A percentile compares a stretch with the other conserved stretches of the same genome.
These are phyloP conservation scores for Cyphellophora attinorum DNA, from an alignment of 2,329 filamentous ascomycete genomes.

Conservation along the genomic window DNA sequence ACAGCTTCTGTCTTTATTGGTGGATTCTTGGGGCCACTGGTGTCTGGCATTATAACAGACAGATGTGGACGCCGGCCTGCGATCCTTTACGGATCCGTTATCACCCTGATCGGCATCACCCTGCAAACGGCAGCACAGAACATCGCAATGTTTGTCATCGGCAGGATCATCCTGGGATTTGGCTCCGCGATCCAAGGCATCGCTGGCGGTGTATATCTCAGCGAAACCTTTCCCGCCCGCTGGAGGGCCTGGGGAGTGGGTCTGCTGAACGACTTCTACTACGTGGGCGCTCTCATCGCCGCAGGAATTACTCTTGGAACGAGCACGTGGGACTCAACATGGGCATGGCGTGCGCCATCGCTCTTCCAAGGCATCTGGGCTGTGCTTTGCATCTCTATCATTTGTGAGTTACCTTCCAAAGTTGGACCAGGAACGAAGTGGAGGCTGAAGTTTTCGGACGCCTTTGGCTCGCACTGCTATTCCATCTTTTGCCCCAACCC, in stretches of 20 bases:
- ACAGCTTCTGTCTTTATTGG: constrained; percentile 15
- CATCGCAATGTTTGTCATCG: constrained; percentile 47
- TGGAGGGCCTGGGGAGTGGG: constrained; percentile 9
- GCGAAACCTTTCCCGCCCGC: constrained; percentile 10
- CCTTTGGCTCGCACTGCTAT: no score
- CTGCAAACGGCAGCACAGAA: constrained; percentile 50
- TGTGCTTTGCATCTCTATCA: constrained; percentile 34
- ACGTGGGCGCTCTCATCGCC: constrained; percentile 11
- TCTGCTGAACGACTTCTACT: constrained; percentile 9
- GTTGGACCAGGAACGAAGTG: no score
- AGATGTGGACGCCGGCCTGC: constrained; percentile 19
- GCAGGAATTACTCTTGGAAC: constrained; percentile 12
- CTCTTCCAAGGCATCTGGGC: constrained; percentile 42
- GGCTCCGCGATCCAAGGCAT: constrained; percentile 50
- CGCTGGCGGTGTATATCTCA: constrained; percentile 23
- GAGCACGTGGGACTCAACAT: constrained; percentile 19
- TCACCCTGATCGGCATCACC: constrained; percentile 49
- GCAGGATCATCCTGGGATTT: constrained; percentile 49
- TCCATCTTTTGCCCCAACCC: no score
- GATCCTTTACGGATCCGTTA: constrained; percentile 25
- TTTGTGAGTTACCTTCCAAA: no score
- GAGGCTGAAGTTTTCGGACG: no score
- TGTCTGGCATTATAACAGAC: constrained; percentile 18
- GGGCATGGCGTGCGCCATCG: constrained; percentile 46
- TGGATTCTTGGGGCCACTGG: constrained; percentile 13